These are phyloP conservation scores for Tricladium varicosporioides DNA, from an alignment of 2,329 filamentous ascomycete genomes.

Conservation along the genomic window DNA sequence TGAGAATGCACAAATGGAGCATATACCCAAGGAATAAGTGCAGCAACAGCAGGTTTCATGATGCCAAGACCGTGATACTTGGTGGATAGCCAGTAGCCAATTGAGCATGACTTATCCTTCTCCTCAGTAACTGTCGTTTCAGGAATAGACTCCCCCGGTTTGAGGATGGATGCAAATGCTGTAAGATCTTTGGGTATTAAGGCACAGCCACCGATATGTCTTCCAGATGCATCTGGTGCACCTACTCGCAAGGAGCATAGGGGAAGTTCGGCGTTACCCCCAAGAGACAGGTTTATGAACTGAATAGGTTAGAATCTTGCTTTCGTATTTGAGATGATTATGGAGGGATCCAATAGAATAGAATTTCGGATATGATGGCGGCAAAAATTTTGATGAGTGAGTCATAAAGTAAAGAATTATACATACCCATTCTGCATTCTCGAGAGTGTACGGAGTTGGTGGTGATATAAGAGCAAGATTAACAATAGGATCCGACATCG, in stretches of 20 bases:
- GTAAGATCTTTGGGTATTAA: not conserved
- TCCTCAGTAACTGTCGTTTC: not conserved
- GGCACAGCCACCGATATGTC: not conserved
- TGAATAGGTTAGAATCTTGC: no score
- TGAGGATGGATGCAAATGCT: not conserved
- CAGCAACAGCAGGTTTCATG: constrained; percentile 11
- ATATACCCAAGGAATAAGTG: constrained; percentile 10
- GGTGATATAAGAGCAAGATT: constrained; percentile 9
- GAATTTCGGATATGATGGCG: not conserved
- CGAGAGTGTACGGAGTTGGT: constrained; percentile 12
- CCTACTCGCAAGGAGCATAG: not conserved
- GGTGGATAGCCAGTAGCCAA: constrained; percentile 20
- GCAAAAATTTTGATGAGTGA: no score
- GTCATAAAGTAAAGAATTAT: no score
- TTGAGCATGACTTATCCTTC: not conserved
- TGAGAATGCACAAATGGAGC: no score
- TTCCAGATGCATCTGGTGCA: not conserved
- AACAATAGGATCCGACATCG: constrained; percentile 1
- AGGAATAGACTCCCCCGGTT: not conserved
- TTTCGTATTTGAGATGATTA: no score
- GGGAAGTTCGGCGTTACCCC: not conserved
- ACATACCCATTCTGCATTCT: constrained; percentile 16
- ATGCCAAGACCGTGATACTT: constrained; percentile 14
- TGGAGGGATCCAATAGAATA: no score
- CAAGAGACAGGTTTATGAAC: no score